phyloP scores from a whole-genome alignment of 164 flowering plant species.

The Vitis rotundifolia region DNA sequence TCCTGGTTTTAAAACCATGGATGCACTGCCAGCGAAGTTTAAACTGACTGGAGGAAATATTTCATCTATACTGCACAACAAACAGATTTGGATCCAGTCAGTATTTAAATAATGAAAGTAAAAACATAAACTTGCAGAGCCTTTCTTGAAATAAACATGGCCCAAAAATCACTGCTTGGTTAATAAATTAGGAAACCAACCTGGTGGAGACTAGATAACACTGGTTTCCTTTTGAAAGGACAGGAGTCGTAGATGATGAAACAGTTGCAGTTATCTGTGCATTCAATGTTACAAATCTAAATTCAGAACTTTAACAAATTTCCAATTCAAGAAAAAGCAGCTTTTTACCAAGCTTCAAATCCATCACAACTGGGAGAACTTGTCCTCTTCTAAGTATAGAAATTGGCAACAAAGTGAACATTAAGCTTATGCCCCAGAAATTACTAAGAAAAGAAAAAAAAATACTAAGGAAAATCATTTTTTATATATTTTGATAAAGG shows the following conservation, averaged over 20 bases:
- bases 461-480: too few species aligned
- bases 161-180: too few species aligned
- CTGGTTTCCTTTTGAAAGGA: slow-evolving; percentile 44
- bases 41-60: slow-evolving; percentile 60
- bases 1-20: slow-evolving; percentile 55
- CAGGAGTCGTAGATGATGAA: slow-evolving; percentile 41
- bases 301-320: not conserved
- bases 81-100: slow-evolving; percentile 5
- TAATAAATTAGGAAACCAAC: slow-evolving; percentile 19
- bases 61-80: slow-evolving; percentile 36
- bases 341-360: not conserved
- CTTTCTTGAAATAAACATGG: not conserved
- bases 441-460: too few species aligned
- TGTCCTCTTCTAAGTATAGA: not conserved
- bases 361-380: not conserved
- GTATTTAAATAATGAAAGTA: not conserved
- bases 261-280: slow-evolving; percentile 52
- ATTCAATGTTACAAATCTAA: slow-evolving; percentile 4
- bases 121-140: not conserved
- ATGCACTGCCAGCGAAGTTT: slow-evolving; percentile 65
- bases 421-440: too few species aligned
- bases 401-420: too few species aligned
- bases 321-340: not conserved
- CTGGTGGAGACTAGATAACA: slow-evolving; percentile 53
- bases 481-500: too few species aligned